Evolutionary conservation across 345 rosid species (phyloP), one percentile per base, ranked within the genome.

Genomic region (Gossypium rotundifolium): DNA sequence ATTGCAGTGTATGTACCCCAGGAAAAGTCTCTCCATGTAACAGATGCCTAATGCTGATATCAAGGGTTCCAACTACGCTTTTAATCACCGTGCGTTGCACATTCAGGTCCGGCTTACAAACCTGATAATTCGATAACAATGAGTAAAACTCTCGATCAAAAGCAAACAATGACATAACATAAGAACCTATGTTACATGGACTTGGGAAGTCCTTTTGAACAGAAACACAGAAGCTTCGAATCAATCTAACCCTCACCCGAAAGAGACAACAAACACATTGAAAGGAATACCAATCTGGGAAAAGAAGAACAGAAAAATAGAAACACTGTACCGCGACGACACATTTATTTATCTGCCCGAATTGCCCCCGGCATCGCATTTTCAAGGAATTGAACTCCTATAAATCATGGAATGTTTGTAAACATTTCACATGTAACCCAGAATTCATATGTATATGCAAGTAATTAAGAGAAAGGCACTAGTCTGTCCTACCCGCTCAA

Each of bases 51-150:
- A 91, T 80, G 80, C 88, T 90, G 79, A 90, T 78, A 81, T 91
- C 96, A 58, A 93, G 98, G 59, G 98, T 91, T 74, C 93, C 98
- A 48, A 88, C 95, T 6, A 91, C 90, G 83, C 96, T 90, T 83
- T 87, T 91, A 71, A 89, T 77, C 55, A 87, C 86, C 0, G 88
- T 85, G 61, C 84, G 88, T 71, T 88, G 90, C 53, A 84, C 84
- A 27, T 80, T 83, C 65, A 23, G 72, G 42, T 83, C 90, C 71
- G 86, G 88, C 78, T 87, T 89, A 84, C 78, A 88, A 7, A 87
- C 93, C 98, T 91, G 89, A 62, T 55, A 59, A 66, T 49, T 69
- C n/a, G 67, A 48, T 72, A 75, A 62, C 55, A 63, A 11, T 69
- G 58, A 10, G 42, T 9, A 33, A 33, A 33, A 5, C 40, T 4